A percentile compares a stretch with the other conserved stretches of the same genome.
These are phyloP conservation scores for Puya raimondii DNA, from an alignment of 176 grass and related monocot species.

Conservation along the genomic window DNA sequence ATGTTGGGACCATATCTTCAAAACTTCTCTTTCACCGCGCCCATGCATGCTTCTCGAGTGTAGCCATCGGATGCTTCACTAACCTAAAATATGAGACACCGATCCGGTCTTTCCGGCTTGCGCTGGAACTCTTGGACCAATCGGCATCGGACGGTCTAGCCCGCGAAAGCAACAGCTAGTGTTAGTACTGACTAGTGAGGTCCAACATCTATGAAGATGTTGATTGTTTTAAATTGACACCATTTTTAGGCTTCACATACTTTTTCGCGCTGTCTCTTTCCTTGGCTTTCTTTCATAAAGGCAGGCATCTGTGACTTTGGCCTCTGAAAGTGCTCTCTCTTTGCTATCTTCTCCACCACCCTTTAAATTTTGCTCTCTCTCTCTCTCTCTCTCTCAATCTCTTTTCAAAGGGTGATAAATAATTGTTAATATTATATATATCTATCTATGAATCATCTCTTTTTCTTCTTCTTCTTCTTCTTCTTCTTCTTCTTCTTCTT, in stretches of 20 bases:
- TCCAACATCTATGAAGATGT: too few relatives aligned
- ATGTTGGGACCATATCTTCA: neutral
- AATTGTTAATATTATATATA: constrained; percentile 3
- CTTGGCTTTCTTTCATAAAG: neutral
- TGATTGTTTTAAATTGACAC: neutral
- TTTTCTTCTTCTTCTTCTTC: constrained; percentile 4
- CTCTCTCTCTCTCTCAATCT: constrained; percentile 1
- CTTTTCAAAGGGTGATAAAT: constrained; percentile 1
- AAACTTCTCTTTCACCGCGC: neutral
- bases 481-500: constrained; percentile 9
- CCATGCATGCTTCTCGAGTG: constrained; percentile 1
- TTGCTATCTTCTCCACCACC: constrained; percentile 3
- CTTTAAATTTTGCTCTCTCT: neutral
- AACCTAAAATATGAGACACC: constrained; percentile 6
- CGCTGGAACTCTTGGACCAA: neutral
- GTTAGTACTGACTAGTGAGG: too few relatives aligned
- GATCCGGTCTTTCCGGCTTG: constrained; percentile 8
- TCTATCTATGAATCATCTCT: neutral
- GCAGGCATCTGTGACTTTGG: neutral
- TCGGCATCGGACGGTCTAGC: too few relatives aligned
- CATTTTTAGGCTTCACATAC: neutral
- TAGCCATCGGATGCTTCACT: constrained; percentile 3
- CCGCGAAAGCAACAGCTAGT: too few relatives aligned
- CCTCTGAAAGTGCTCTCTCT: constrained; percentile 9
- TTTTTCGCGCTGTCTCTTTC: constrained; percentile 12